Evolutionary conservation across 2,329 filamentous ascomycete species (phyloP), one percentile per base, ranked within the genome.

Genomic region (Sporothrix curviconia): DNA sequence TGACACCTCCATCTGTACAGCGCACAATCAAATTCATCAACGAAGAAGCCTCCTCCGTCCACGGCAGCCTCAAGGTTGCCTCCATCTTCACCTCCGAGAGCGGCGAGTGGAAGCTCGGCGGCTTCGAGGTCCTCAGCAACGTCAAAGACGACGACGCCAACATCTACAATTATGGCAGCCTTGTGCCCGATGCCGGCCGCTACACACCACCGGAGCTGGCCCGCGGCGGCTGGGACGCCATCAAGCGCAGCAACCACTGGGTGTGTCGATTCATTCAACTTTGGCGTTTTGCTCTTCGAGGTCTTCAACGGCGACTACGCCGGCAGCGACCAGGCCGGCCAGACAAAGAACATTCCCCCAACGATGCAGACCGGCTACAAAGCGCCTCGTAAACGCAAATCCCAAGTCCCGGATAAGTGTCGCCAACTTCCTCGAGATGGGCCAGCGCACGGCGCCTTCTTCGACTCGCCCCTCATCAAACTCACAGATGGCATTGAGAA

Each of bases 21-120:
- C 89, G 90, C 69, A 97, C 94, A 0, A 74, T 97, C 64, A 96
- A 94, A 67, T 99, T 99, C 68, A 90, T 99, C 70, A 99, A 99
- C 67, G 85, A 89, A 49, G 94, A 99, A 64, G 94, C 92, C 3
- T 80, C 87, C 2, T 96, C 92, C 0, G 88, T 99, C 53, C 94
- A 99, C 66, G 94, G 92, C 50, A 90, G 84, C 66, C 77, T 99
- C 54, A 85, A 89, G 61, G 87, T 89, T 19, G 88, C 89, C 0
- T 96, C 92, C 0, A 80, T 99, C 62, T 99, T 92, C 71, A 94
- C 90, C 4, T 91, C 90, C 60, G 92, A 97, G 69, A 96, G 94
- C 67, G 94, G 94, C 58, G 94, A 99, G 73, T 99, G 94, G 94
- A 97, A 95, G 68, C 76, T 99, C 2, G 92, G 88, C 19, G 94